Conservation (phyloP, 306 rosid genomes). For the Vigna reflexopilosa region DNA sequence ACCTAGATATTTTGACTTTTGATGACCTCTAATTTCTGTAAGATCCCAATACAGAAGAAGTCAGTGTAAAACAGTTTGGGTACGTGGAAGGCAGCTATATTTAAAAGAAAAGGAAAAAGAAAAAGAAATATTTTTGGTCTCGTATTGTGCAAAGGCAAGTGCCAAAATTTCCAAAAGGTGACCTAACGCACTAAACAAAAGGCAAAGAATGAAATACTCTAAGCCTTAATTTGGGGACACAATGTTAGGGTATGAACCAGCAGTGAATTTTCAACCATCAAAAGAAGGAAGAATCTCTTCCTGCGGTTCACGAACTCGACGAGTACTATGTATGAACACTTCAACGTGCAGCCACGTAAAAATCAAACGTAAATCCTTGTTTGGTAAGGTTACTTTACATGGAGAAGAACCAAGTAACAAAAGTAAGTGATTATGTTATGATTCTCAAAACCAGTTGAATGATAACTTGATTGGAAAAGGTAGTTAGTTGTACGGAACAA, state of each 20-base stretch:
- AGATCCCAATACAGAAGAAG: constrained; percentile 7
- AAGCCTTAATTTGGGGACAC: constrained; percentile 43
- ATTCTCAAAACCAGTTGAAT: neutral
- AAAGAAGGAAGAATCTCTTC: constrained; percentile 37
- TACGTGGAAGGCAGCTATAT: constrained; percentile 28
- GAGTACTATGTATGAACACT: constrained; percentile 3
- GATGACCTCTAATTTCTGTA: neutral
- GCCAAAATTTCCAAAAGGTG: constrained; percentile 47
- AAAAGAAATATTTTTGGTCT: neutral
- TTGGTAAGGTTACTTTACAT: no score
- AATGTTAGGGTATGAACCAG: constrained; percentile 47
- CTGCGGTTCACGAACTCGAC: neutral
- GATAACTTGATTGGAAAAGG: neutral
- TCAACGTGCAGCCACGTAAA: neutral
- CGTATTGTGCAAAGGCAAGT: constrained; percentile 20
- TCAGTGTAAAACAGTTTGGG: constrained; percentile 17
- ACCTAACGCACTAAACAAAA: constrained; percentile 55
- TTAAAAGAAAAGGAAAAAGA: neutral
- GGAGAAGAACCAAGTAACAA: neutral
- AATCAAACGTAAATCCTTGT: neutral
- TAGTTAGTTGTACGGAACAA: neutral
- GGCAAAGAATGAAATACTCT: neutral
- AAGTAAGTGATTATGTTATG: neutral
- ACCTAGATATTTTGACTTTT: constrained; percentile 13
- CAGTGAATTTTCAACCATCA: constrained; percentile 28